Evolutionary conservation across 495 filamentous ascomycete genomes (phyloP).

Genomic region (Talaromyces adpressus): DNA sequence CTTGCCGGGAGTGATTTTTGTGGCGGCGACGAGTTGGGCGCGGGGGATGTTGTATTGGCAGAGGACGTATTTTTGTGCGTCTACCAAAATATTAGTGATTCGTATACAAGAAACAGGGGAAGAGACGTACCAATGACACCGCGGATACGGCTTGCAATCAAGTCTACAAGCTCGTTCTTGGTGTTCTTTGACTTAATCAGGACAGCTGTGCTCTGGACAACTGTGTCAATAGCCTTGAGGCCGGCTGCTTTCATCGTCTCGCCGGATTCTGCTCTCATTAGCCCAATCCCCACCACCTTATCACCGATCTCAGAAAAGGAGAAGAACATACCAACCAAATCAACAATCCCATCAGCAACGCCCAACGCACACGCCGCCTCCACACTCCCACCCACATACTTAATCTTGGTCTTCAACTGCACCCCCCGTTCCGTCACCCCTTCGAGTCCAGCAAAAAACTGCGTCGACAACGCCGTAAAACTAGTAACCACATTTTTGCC

Average conservation of each 20-base stretch:
- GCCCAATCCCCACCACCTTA: neutral
- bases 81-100: conserved; percentile 23
- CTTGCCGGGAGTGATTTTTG: conserved; percentile 84
- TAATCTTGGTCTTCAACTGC: conserved; percentile 59
- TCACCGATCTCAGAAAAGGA: neutral
- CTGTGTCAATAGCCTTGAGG: conserved; percentile 92
- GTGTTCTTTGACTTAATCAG: conserved; percentile 87
- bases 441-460: conserved; percentile 79
- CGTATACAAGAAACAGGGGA: neutral
- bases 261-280: conserved; percentile 68
- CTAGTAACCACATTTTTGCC: conserved; percentile 96
- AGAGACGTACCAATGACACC: conserved; percentile 74
- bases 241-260: conserved; percentile 98
- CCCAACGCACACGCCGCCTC: conserved; percentile 94
- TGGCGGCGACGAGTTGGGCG: conserved; percentile 54
- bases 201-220: conserved; percentile 76
- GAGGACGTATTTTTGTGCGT: conserved; percentile 88
- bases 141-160: conserved; percentile 74
- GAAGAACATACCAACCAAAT: conserved; percentile 77
- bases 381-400: conserved; percentile 90
- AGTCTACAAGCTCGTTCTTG: conserved; percentile 71
- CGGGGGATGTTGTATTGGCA: conserved; percentile 94
- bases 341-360: conserved; percentile 93
- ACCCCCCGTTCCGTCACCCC: conserved; percentile 22
- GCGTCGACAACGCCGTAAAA: conserved; percentile 73